phyloP scores from a whole-genome alignment of 257 asterid species.

The Fraxinus quadrangulata region DNA sequence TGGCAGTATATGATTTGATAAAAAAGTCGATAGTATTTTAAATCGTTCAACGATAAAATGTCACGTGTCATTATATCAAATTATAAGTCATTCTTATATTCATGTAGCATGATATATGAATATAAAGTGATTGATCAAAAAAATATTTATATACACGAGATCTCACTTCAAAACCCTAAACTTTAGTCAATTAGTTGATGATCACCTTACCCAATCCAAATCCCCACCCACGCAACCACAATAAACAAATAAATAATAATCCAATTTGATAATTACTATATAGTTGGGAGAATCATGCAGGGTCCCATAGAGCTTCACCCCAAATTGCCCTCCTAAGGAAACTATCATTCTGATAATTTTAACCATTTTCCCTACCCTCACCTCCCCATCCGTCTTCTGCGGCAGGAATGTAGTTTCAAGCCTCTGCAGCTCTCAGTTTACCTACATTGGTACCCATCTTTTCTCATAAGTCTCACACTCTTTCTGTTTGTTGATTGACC shows the following conservation, averaged over 20 bases:
- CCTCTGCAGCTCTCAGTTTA: constrained; percentile 21
- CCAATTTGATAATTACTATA: neutral
- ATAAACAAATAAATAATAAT: neutral
- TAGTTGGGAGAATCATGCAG: neutral
- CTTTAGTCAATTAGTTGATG: too few relatives aligned
- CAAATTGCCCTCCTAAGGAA: neutral
- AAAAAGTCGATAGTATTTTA: too few relatives aligned
- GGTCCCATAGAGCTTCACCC: neutral
- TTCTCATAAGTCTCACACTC: constrained; percentile 7
- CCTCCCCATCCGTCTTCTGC: constrained; percentile 18
- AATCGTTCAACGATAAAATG: too few relatives aligned
- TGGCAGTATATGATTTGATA: too few relatives aligned
- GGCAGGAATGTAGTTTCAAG: constrained; percentile 26
- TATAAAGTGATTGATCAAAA: too few relatives aligned
- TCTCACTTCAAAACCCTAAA: too few relatives aligned
- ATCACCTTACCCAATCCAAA: neutral
- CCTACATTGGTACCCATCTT: neutral
- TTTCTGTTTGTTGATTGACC: neutral
- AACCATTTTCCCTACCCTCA: constrained; percentile 12
- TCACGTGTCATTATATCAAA: too few relatives aligned
- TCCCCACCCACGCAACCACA: neutral
- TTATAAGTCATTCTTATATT: too few relatives aligned
- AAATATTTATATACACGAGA: too few relatives aligned
- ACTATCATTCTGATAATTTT: neutral
- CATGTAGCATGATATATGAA: too few relatives aligned